Conservation (phyloP, 306 rosid species). For the Trifolium subterraneum region DNA sequence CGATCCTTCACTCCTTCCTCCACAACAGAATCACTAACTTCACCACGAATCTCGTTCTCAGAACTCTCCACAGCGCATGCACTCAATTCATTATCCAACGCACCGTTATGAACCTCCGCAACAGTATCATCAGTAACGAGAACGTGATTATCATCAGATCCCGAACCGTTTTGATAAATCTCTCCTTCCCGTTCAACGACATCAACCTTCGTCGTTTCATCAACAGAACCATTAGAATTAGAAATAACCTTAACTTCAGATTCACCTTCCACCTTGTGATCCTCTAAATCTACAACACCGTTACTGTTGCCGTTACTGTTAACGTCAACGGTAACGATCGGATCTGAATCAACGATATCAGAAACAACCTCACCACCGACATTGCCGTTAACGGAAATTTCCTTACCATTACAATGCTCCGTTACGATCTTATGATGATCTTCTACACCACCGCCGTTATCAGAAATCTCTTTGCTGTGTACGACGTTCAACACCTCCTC, state of each 20-base stretch:
- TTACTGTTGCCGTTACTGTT: background rate
- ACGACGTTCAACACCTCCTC: conserved; percentile 61
- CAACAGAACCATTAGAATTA: background rate
- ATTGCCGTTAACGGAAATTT: background rate
- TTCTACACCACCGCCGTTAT: background rate
- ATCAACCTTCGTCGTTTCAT: conserved; percentile 14
- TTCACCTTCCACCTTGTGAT: conserved; percentile 18
- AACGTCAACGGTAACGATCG: conserved; percentile 37
- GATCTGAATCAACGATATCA: conserved; percentile 27
- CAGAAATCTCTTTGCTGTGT: conserved; percentile 54
- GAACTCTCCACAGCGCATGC: background rate
- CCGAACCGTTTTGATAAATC: conserved; percentile 32
- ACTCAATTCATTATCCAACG: background rate
- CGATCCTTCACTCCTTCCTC: conserved; percentile 8
- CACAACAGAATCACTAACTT: background rate
- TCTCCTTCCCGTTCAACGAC: conserved; percentile 28
- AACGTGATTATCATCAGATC: conserved; percentile 37
- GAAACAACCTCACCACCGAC: conserved; percentile 43
- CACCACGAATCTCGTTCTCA: background rate
- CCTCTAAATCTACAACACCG: conserved; percentile 4
- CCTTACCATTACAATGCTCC: conserved; percentile 30
- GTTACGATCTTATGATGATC: conserved; percentile 45
- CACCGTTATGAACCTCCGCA: conserved; percentile 20
- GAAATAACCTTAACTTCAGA: conserved; percentile 21
- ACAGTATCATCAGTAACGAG: background rate